A percentile compares a stretch with the other conserved stretches of the same genome.
Conservation (phyloP, 371 early-diverging fungal genomes). For the Nematocida major region DNA sequence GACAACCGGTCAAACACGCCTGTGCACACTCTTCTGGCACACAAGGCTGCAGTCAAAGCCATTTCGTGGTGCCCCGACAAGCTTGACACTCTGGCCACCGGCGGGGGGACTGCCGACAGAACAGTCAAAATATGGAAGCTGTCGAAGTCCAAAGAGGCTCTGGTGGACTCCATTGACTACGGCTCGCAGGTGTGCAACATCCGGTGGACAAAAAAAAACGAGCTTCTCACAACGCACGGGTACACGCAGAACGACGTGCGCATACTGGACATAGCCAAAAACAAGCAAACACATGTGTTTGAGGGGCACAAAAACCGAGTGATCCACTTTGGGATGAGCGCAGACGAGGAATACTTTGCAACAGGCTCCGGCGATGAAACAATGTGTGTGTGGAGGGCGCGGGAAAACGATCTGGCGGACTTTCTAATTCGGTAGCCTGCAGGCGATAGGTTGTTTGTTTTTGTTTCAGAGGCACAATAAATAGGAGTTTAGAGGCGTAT, state of each 20-base stretch:
- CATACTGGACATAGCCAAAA: constrained; percentile 35
- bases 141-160: background rate
- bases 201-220: constrained; percentile 60
- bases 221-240: constrained; percentile 63
- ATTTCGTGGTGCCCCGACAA: constrained; percentile 55
- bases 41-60: constrained; percentile 65
- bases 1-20: constrained; percentile 51
- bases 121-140: constrained; percentile 62
- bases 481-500: background rate
- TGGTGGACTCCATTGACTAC: constrained; percentile 54
- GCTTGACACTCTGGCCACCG: constrained; percentile 55
- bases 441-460: constrained; percentile 38
- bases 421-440: constrained; percentile 27
- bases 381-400: constrained; percentile 62
- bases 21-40: constrained; percentile 51
- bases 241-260: constrained; percentile 65
- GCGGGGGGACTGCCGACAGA: constrained; percentile 66
- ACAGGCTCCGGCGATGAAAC: constrained; percentile 63
- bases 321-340: constrained; percentile 63
- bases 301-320: constrained; percentile 64
- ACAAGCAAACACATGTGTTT: constrained; percentile 42
- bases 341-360: constrained; percentile 63
- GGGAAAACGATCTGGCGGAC: constrained; percentile 34
- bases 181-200: constrained; percentile 64
- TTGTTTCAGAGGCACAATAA: constrained; percentile 27